Percentiles rank a stretch among this genome's conserved stretches.
Conservation (phyloP, 352 stramenopile genomes). For the Sclerospora graminicola region DNA sequence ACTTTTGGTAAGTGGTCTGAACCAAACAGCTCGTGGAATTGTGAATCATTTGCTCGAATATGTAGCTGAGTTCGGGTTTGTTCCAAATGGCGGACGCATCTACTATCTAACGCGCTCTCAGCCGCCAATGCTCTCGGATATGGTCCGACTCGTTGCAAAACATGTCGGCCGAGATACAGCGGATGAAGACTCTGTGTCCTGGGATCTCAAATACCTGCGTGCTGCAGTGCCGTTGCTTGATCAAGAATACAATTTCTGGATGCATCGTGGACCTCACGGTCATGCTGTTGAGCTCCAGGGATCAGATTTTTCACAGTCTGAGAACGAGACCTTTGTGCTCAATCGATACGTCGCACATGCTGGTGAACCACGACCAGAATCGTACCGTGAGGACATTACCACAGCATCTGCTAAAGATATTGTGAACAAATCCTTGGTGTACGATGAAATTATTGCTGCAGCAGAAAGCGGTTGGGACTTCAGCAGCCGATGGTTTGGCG, state of each 20-base stretch:
- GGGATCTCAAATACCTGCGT: constrained; percentile 37
- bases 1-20: constrained; percentile 69
- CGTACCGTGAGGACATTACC: constrained; percentile 70
- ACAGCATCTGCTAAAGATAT: constrained; percentile 10
- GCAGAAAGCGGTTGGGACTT: constrained; percentile 88
- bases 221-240: constrained; percentile 48
- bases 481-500: constrained; percentile 68
- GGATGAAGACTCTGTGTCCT: constrained; percentile 20
- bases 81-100: constrained; percentile 84
- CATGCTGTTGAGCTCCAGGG: constrained; percentile 40
- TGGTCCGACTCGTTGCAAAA: constrained; percentile 50
- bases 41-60: constrained; percentile 85
- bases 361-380: constrained; percentile 68
- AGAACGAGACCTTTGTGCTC: constrained; percentile 27
- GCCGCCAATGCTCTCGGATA: constrained; percentile 85
- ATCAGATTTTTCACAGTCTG: constrained; percentile 1
- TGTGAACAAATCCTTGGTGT: constrained; percentile 30
- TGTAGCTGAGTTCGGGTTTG: constrained; percentile 75
- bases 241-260: constrained; percentile 78
- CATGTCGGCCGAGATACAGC: constrained; percentile 1
- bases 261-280: constrained; percentile 40
- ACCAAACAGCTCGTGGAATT: constrained; percentile 56
- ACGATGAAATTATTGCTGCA: constrained; percentile 66
- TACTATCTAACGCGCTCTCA: constrained; percentile 89
- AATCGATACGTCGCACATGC: constrained; percentile 64